Evolutionary conservation across 352 stramenopile genomes (phyloP).

Genomic region (Globisporangium yorkense): DNA sequence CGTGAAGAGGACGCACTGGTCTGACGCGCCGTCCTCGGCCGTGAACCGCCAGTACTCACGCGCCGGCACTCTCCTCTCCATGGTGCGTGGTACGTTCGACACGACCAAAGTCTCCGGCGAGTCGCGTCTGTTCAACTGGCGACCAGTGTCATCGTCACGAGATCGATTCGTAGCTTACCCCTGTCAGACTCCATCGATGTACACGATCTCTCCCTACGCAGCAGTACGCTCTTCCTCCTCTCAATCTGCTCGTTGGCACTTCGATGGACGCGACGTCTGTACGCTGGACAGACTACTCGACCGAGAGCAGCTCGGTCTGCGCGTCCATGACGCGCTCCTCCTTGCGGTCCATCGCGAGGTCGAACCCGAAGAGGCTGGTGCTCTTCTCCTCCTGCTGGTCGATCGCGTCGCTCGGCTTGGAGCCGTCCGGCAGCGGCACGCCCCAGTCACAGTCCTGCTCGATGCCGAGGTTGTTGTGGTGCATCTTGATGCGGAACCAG

Average conservation of each 20-base stretch:
- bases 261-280: background rate
- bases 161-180: background rate
- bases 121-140: background rate
- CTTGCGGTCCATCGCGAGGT: conserved; percentile 10
- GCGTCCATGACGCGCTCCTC: conserved; percentile 17
- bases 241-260: background rate
- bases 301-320: conserved; percentile 24
- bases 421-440: conserved; percentile 75
- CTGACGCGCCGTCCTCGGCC: conserved; percentile 13
- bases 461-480: conserved; percentile 88
- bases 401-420: conserved; percentile 35
- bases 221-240: background rate
- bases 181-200: background rate
- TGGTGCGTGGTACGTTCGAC: background rate
- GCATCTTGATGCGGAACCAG: conserved; percentile 90
- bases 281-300: conserved; percentile 20
- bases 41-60: conserved; percentile 15
- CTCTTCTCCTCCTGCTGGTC: background rate
- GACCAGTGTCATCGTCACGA: background rate
- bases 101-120: background rate
- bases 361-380: conserved; percentile 2
- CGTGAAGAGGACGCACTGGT: conserved; percentile 66
- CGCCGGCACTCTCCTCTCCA: background rate
- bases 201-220: background rate
- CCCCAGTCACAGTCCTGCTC: conserved; percentile 88